phyloP scores from a whole-genome alignment of 805 yeast species.

The Kluyveromyces lactis region DNA sequence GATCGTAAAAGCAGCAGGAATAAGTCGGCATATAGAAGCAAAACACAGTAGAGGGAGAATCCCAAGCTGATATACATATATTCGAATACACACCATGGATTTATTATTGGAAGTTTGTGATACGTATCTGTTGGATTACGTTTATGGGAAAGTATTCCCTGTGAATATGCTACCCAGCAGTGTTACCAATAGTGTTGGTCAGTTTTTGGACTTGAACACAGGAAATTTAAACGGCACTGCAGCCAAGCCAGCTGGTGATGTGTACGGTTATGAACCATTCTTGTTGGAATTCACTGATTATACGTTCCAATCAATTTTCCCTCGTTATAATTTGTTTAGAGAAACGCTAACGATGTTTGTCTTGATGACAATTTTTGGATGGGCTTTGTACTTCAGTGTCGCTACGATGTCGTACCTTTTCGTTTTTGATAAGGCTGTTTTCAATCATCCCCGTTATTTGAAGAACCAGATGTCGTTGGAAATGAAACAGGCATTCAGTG shows the following conservation, averaged over 20 bases:
- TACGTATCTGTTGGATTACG: constrained; percentile 61
- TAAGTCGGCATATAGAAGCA: too few species aligned
- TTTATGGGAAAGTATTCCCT: constrained; percentile 66
- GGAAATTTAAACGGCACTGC: constrained; percentile 5
- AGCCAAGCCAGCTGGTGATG: constrained; percentile 28
- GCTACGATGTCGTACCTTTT: constrained; percentile 72
- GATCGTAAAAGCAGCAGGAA: too few species aligned
- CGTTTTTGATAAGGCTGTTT: constrained; percentile 79
- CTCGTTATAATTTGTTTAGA: constrained; percentile 66
- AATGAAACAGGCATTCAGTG: constrained; percentile 63
- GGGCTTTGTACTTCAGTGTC: constrained; percentile 65
- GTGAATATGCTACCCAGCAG: constrained; percentile 34
- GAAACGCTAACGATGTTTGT: constrained; percentile 59
- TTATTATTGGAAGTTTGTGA: constrained; percentile 77
- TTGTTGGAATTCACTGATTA: constrained; percentile 48
- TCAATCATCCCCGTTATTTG: constrained; percentile 92
- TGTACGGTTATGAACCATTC: constrained; percentile 55
- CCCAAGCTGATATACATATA: too few species aligned
- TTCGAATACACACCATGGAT: too few species aligned
- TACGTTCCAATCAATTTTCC: constrained; percentile 58
- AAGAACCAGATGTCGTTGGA: constrained; percentile 89
- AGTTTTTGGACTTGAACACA: constrained; percentile 11
- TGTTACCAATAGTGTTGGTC: constrained; percentile 23
- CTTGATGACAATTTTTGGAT: constrained; percentile 75
- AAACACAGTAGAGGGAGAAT: too few species aligned